phyloP scores from a whole-genome alignment of 495 filamentous ascomycete genomes.

The Pyrenula massariospora region DNA sequence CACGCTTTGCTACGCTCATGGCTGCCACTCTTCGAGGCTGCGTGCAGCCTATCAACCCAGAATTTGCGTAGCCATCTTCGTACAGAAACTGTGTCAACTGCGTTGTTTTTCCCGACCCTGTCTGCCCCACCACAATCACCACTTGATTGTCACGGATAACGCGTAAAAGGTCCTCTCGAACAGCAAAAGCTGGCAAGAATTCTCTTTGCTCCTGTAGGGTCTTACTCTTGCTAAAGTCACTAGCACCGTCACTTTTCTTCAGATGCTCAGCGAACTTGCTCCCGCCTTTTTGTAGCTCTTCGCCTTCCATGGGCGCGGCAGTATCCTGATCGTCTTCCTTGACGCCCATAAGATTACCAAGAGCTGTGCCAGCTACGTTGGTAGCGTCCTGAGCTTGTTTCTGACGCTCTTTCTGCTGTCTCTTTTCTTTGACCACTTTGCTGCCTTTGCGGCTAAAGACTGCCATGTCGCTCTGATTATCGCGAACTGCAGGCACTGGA shows the following conservation, averaged over 20 bases:
- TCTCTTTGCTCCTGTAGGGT: slow-evolving; percentile 84
- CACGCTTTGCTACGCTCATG: slow-evolving; percentile 98
- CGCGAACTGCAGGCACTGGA: slow-evolving; percentile 82
- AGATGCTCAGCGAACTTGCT: slow-evolving; percentile 87
- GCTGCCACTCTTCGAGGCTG: slow-evolving; percentile 92
- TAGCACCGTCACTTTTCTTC: slow-evolving; percentile 82
- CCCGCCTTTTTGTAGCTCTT: slow-evolving; percentile 52
- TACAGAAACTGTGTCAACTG: slow-evolving; percentile 92
- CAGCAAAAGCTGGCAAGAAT: slow-evolving; percentile 91
- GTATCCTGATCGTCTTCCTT: slow-evolving; percentile 92
- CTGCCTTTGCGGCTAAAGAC: slow-evolving; percentile 96
- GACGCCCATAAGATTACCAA: slow-evolving; percentile 90
- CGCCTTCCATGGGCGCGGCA: slow-evolving; percentile 62
- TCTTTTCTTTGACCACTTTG: slow-evolving; percentile 77
- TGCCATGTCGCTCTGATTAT: slow-evolving; percentile 97
- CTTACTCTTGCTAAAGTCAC: slow-evolving; percentile 87
- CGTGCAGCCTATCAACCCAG: slow-evolving; percentile 88
- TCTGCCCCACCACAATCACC: slow-evolving; percentile 91
- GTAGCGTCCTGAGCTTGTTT: slow-evolving; percentile 95
- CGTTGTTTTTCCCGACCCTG: slow-evolving; percentile 92
- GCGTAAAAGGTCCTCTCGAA: slow-evolving; percentile 86
- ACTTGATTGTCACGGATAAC: slow-evolving; percentile 97
- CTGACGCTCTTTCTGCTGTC: slow-evolving; percentile 86
- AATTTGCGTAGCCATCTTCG: slow-evolving; percentile 82
- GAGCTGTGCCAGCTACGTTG: slow-evolving; percentile 78